Percentiles rank a stretch among this genome's conserved stretches.
phyloP scores from a whole-genome alignment of 1,284 basidiomycete species.

The Malassezia caprae region DNA sequence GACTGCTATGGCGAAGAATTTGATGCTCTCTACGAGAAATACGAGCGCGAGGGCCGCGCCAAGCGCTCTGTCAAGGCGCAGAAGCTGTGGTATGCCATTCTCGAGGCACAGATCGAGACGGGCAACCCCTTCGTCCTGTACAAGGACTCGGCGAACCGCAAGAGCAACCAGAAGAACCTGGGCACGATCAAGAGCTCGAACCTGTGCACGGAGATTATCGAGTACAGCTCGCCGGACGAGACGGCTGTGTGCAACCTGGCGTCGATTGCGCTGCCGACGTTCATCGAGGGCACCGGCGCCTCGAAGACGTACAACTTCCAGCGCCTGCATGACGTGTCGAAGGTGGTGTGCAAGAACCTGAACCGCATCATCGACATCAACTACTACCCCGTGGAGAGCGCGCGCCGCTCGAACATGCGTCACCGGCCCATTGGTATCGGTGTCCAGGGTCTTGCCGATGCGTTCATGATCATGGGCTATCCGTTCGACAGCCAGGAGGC shows the following conservation, averaged over 20 bases:
- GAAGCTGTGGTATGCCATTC: conserved; percentile 95
- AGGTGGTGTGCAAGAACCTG: conserved; percentile 61
- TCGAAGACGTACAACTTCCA: conserved; percentile 65
- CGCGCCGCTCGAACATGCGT: conserved; percentile 85
- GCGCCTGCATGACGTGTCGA: conserved; percentile 84
- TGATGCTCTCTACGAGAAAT: conserved; percentile 75
- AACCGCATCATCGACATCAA: conserved; percentile 90
- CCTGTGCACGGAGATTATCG: conserved; percentile 97
- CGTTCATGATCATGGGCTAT: conserved; percentile 94
- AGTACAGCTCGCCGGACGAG: conserved; percentile 95
- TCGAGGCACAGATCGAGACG: conserved; percentile 96
- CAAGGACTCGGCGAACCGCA: conserved; percentile 57
- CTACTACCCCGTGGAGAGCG: conserved; percentile 82
- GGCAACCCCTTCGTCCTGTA: conserved; percentile 97
- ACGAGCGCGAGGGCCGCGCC: conserved; percentile 82
- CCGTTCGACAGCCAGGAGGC: conserved; percentile 88
- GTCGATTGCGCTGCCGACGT: conserved; percentile 77
- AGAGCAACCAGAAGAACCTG: conserved; percentile 84
- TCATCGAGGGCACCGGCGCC: conserved; percentile 39
- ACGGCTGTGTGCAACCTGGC: conserved; percentile 98
- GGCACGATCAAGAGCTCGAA: conserved; percentile 99
- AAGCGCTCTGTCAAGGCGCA: conserved; percentile 84
- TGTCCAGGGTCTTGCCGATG: conserved; percentile 94
- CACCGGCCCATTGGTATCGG: conserved; percentile 96
- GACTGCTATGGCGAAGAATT: conserved; percentile 90